Base-by-base conservation (phyloP, 495 filamentous ascomycete genomes). In the Aspergillus biplanus region DNA sequence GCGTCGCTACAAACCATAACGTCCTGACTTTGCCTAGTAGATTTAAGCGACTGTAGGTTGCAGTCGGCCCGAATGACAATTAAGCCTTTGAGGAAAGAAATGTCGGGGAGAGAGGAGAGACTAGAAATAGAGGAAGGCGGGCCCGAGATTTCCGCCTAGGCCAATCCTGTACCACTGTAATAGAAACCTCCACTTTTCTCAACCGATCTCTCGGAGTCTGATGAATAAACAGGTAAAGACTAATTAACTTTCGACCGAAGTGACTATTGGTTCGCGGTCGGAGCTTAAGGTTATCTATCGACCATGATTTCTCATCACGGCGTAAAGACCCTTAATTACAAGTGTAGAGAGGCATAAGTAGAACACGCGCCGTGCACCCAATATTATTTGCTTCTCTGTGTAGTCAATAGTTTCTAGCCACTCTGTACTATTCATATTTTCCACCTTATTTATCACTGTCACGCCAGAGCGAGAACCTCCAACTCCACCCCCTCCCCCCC, bases 141-240 rank as follows among this genome's bases (percentile, higher is more conserved):
- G 9, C 39, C 39, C 39, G 3, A 44, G 39, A 15, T 44, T 44
- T 44, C 39, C 39, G 39, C 39, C 39, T 44, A 6, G 39, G 39
- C 39, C 3, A 44, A 44, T 44, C 39, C 3, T 1, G 8, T 44
- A 1, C 39, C 7, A 44, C 7, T 44, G 7, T 44, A 44, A 1
- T 5, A 44, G 39, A 44, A 44, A 44, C 8, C 39, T 44, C 4
- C 39, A 44, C 39, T 44, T 44, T 44, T 44, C 39, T 8, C 39
- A 8, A 57, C 33, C 4, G 54, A 0, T 39, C 54, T 21, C 54
- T 33, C 33, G 54, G 37, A 52, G n/a, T n/a, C n/a, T 61, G 59
- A 61, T 61, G 59, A 61, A 61, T 61, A 61, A 61, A 61, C 59
- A 53, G 58, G 59, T 61, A 61, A 61, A 61, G 47, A 59, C 57